Evolutionary conservation across 176 grass and related monocot species (phyloP), one percentile per base, ranked within the genome.

Genomic region (Aechmea fasciata): DNA sequence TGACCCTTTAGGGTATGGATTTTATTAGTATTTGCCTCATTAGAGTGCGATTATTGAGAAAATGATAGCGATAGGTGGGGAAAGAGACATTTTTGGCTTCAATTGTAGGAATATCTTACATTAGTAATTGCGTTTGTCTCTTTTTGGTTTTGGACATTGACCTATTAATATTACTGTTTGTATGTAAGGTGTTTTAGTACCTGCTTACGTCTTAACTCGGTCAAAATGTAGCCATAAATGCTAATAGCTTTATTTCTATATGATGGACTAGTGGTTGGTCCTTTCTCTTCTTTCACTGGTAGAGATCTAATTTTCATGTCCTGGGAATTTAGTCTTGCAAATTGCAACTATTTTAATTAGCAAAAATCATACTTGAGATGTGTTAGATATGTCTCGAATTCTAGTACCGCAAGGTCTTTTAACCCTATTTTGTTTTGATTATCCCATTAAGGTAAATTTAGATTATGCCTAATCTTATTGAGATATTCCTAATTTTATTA

Each of bases 11-110:
- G 10, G n/a, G 15, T 7, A 59, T 18, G 15, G 19, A 59, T 14
- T 57, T 13, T 17, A 57, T 9, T 2, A n/a, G 2, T 57, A 18
- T 7, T 2, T 17, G 11, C 12, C 14, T 18, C 7, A 17, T 57
- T 57, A 18, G 18, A 57, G 2, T 12, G 10, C 15, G 15, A 54
- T 70, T 70, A 70, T 70, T 70, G 18, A 11, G 49, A 9, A 50
- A 11, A 47, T 52, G 68, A 70, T 20, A 17, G 15, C 22, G 68
- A 70, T 70, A 51, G 33, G 48, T 52, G 48, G 26, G 48, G 50
- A 48, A 70, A 70, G 51, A 47, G 51, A 12, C 20, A 49, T 49
- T 33, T 49, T 33, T 70, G 47, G 41, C n/a, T 70, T 70, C 49
- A 18, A 15, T 20, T 50, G 3, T 15, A 15, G 14, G 9, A 18